A percentile compares a stretch with the other conserved stretches of the same genome.
phyloP scores from a whole-genome alignment of 108 stramenopile genomes.

The Poteriospumella lacustris region DNA sequence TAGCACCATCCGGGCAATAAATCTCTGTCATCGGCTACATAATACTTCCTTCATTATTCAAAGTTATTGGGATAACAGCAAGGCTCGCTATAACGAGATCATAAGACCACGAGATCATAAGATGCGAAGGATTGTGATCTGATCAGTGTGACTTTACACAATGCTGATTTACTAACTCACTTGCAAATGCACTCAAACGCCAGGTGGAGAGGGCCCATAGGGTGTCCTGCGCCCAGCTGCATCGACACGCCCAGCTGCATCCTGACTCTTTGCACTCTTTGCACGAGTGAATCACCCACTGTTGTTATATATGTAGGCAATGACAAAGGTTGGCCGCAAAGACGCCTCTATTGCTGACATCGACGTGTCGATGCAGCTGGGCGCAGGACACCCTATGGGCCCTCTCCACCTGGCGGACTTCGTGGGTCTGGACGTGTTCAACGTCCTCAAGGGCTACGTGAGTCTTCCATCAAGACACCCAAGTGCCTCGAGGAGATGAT shows the following conservation, averaged over 20 bases:
- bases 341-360: conserved; percentile 86
- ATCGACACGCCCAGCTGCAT: conserved; percentile 95
- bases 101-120: no score
- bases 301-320: no score
- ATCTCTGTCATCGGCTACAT: no score
- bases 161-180: no score
- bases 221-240: conserved; percentile 93
- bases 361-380: conserved; percentile 90
- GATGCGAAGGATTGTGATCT: conserved; percentile 71
- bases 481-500: conserved; percentile 71
- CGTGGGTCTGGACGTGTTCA: conserved; percentile 86
- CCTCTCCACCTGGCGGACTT: conserved; percentile 84
- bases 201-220: conserved; percentile 85
- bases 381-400: conserved; percentile 98
- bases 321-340: conserved; percentile 82
- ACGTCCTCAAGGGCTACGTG: conserved; percentile 73
- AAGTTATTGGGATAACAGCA: no score
- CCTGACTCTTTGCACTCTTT: no score
- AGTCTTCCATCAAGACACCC: conserved; percentile 82
- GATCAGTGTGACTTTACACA: conserved; percentile 83
- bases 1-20: no score
- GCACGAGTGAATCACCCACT: no score
- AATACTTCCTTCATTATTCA: no score
- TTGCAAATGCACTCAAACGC: no score
- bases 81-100: no score